Conservation (phyloP, 2,329 filamentous ascomycete species). For the Camillea tinctor region DNA sequence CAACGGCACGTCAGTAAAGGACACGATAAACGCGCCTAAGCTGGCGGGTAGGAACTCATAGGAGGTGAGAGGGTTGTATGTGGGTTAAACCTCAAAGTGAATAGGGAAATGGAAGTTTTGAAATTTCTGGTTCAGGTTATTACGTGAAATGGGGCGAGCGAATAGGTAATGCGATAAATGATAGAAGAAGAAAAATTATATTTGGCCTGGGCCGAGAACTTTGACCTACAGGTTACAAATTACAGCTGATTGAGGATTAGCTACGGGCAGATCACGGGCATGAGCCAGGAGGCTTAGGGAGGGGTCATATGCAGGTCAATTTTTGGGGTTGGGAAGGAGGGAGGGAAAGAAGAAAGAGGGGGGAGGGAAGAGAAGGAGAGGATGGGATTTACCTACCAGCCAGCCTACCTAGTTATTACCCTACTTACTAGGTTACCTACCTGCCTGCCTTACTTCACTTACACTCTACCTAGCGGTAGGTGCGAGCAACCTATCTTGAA, state of each 20-base stretch:
- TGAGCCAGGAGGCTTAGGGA: neutral
- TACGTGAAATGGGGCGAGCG: neutral
- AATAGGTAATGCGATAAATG: neutral
- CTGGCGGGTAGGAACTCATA: neutral
- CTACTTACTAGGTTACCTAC: too few species aligned
- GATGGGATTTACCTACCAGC: too few species aligned
- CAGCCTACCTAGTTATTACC: too few species aligned
- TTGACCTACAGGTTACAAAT: neutral
- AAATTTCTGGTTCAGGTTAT: neutral
- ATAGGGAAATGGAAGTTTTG: neutral
- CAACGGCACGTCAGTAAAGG: neutral
- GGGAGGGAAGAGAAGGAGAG: neutral
- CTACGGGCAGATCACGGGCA: neutral
- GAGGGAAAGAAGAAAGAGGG: neutral
- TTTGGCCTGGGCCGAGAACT: neutral
- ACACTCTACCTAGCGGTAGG: too few species aligned
- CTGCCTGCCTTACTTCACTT: too few species aligned
- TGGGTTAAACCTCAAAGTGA: neutral
- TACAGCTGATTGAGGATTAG: neutral
- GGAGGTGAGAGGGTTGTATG: neutral
- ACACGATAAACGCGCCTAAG: conserved; percentile 1
- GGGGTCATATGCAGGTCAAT: neutral
- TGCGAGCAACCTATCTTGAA: too few species aligned
- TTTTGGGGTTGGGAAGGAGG: neutral
- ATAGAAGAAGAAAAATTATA: neutral